Conservation (phyloP, 352 stramenopile species). For the Phytophthora ohioensis region DNA sequence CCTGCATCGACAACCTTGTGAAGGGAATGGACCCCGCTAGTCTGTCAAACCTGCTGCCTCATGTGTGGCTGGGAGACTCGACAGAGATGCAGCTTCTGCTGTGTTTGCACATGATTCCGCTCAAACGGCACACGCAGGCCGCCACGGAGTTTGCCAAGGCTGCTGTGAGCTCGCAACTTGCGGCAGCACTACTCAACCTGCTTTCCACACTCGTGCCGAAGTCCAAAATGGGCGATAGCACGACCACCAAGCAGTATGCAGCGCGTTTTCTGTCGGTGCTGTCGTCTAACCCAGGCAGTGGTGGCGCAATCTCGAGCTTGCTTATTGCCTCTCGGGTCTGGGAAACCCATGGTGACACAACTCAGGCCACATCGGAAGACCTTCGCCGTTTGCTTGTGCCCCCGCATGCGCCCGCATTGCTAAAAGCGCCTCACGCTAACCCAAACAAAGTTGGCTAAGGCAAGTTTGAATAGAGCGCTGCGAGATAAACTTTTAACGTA, state of each 20-base stretch:
- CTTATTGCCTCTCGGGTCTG: slow-evolving; percentile 82
- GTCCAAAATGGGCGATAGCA: slow-evolving; percentile 82
- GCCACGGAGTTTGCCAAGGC: slow-evolving; percentile 87
- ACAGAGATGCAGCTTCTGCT: slow-evolving; percentile 86
- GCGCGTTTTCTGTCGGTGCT: slow-evolving; percentile 85
- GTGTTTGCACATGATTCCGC: slow-evolving; percentile 89
- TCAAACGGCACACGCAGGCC: slow-evolving; percentile 88
- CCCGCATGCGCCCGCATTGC: slow-evolving; percentile 74
- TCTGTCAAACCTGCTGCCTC: slow-evolving; percentile 73
- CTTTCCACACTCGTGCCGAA: slow-evolving; percentile 84
- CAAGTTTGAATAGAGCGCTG: slow-evolving; percentile 14
- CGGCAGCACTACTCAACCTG: slow-evolving; percentile 82
- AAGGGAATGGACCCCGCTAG: slow-evolving; percentile 87
- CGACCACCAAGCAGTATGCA: slow-evolving; percentile 84
- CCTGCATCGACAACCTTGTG: slow-evolving; percentile 89
- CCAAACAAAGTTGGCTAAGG: slow-evolving; percentile 84
- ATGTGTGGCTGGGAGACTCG: slow-evolving; percentile 82
- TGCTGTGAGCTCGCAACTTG: slow-evolving; percentile 80
- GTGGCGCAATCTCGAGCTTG: slow-evolving; percentile 82
- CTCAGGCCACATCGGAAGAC: slow-evolving; percentile 82
- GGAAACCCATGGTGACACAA: slow-evolving; percentile 87
- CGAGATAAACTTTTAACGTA: slow-evolving; percentile 34
- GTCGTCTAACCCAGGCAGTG: slow-evolving; percentile 86
- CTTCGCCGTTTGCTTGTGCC: slow-evolving; percentile 77
- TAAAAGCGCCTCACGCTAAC: slow-evolving; percentile 85